phyloP scores from a whole-genome alignment of 2,329 filamentous ascomycete genomes.

The Aspergillus uvarum region DNA sequence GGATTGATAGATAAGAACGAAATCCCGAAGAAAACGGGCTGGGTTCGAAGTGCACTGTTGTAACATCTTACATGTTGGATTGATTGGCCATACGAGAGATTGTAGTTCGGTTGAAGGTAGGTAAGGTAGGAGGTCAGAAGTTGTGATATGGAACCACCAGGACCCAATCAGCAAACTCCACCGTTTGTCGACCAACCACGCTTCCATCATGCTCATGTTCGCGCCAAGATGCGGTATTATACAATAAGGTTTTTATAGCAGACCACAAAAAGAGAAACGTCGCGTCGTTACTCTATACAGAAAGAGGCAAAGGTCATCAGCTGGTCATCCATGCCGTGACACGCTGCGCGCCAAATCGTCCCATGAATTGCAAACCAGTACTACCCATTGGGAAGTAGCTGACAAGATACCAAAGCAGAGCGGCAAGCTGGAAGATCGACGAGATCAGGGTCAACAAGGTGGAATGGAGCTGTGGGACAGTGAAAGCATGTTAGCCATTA shows the following conservation, averaged over 20 bases:
- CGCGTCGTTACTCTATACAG: neutral
- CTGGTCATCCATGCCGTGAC: conserved; percentile 86
- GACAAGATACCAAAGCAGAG: conserved; percentile 87
- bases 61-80: too few relatives aligned
- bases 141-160: neutral
- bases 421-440: conserved; percentile 77
- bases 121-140: too few relatives aligned
- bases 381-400: conserved; percentile 98
- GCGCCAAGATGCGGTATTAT: neutral
- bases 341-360: conserved; percentile 78
- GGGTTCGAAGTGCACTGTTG: too few relatives aligned
- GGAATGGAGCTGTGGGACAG: conserved; percentile 66
- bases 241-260: neutral
- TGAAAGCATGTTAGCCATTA: conserved; percentile 22
- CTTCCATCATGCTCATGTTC: neutral
- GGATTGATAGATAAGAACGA: too few relatives aligned
- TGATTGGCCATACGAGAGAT: too few relatives aligned
- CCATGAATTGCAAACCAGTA: conserved; percentile 80
- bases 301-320: conserved; percentile 39
- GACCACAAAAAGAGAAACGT: neutral
- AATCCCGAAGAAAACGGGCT: too few relatives aligned
- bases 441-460: conserved; percentile 83
- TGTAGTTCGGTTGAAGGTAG: too few relatives aligned
- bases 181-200: neutral
- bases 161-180: neutral